Base-by-base conservation (phyloP, 208 protist genomes). In the Acanthamoeba lenticulata region DNA sequence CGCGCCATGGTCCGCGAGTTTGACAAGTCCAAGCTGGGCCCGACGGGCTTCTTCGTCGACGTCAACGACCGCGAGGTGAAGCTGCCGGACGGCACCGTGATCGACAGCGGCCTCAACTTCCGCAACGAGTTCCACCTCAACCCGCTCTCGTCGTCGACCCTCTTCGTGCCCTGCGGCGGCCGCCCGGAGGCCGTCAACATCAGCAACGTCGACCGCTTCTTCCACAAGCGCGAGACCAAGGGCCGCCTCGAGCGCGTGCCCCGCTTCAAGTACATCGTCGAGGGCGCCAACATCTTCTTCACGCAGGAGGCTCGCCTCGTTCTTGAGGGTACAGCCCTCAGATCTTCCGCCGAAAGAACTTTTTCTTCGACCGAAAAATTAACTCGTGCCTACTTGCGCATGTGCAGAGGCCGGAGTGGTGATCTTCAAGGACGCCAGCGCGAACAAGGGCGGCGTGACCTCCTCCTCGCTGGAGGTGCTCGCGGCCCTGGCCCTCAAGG, bases 271-370 rank as follows among this genome's bases (percentile, higher is more conserved):
- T 98, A 98, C 94, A 99, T 99, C 96, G 97, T 99, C 29, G 99
- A 99, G 94, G 99, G 99, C 52, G 99, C 99, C n/a, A 99, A 99
- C 96, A 96, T 99, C 34, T 99, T 99, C 96, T 98, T 99, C 91
- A 99, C 98, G 19, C 98, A 99, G 94, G 98, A 99, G 86, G 98
- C 98, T 44, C 97, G 98, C 55, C 94, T 98, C n/a, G 97, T 98
- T 29, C 93, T 99, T 5, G 98, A 98, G 97, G 97, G 97, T 62
- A 97, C 96, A 62, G 98, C 98, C 52, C 97, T 98, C 24, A n/a
- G n/a, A n/a, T n/a, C n/a, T n/a, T n/a, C n/a, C n/a, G n/a, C n/a
- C n/a, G n/a, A 69, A 69, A 1, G 60, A 94, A 96, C 24, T 94
- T 98, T 90, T 40, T 49, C 29, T 65, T 34, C 24, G 1, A 32